phyloP scores from a whole-genome alignment of 345 rosid species.

The Fremontodendron californicum region DNA sequence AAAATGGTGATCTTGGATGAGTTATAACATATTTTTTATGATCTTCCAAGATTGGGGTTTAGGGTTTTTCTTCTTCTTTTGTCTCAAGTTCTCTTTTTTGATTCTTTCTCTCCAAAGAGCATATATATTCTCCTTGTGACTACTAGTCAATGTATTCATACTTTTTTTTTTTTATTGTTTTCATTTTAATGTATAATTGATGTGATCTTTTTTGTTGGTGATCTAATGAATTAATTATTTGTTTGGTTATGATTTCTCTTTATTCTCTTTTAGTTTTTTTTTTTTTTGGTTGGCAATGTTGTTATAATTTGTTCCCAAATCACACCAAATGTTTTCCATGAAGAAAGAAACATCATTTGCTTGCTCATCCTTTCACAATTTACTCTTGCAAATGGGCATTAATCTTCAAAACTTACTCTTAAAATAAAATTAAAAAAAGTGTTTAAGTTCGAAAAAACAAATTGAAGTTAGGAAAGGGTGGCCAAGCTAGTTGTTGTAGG shows the following conservation, averaged over 20 bases:
- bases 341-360: background rate
- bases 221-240: background rate
- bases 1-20: background rate
- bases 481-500: background rate
- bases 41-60: background rate
- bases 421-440: no score
- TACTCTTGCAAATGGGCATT: background rate
- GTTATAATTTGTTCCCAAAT: background rate
- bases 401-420: background rate
- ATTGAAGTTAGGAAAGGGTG: background rate
- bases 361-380: background rate
- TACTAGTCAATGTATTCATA: slow-evolving; percentile 3
- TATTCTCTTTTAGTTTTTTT: background rate
- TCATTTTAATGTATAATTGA: slow-evolving; percentile 8
- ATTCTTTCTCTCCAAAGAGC: background rate
- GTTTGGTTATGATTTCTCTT: background rate
- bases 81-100: background rate
- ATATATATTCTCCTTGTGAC: background rate
- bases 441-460: no score
- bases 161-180: background rate
- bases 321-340: background rate
- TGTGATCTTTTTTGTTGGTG: slow-evolving; percentile 14
- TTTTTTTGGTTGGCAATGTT: background rate
- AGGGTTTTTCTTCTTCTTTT: slow-evolving; percentile 7
- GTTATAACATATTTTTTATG: background rate